Percentiles rank a stretch among this genome's conserved stretches.
phyloP scores from a whole-genome alignment of 2,329 filamentous ascomycete species.

The Xylaria arbuscula region DNA sequence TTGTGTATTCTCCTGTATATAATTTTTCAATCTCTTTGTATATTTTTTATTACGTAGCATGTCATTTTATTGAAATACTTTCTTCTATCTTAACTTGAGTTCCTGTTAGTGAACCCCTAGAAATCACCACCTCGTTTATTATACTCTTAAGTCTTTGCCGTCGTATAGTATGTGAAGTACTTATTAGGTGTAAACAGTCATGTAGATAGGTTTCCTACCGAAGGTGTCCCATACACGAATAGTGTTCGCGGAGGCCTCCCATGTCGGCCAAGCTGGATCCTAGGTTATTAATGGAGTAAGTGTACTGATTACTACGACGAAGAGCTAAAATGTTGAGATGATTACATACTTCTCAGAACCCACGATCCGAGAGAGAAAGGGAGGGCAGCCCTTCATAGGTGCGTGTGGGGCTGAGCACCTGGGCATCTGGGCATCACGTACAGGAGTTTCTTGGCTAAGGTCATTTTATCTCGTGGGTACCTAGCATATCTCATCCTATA shows the following conservation, averaged over 20 bases:
- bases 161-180: no score
- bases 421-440: no score
- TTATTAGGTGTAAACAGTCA: not conserved
- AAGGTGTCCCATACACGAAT: not conserved
- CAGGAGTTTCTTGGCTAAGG: not conserved
- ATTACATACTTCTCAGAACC: no score
- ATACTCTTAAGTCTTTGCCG: not conserved
- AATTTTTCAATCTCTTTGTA: not conserved
- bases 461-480: not conserved
- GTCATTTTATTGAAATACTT: not conserved
- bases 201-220: not conserved
- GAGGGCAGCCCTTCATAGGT: not conserved
- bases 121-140: not conserved
- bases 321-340: no score
- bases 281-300: not conserved
- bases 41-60: not conserved
- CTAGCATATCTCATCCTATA: no score
- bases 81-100: no score
- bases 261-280: not conserved
- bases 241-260: not conserved
- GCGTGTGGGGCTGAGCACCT: not conserved
- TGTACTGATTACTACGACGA: not conserved
- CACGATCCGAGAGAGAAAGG: no score
- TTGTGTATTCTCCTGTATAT: slow-evolving; percentile 12
- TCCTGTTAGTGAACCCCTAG: no score